Conservation (phyloP, 148 eudicot species). For the Cornus kousa region DNA sequence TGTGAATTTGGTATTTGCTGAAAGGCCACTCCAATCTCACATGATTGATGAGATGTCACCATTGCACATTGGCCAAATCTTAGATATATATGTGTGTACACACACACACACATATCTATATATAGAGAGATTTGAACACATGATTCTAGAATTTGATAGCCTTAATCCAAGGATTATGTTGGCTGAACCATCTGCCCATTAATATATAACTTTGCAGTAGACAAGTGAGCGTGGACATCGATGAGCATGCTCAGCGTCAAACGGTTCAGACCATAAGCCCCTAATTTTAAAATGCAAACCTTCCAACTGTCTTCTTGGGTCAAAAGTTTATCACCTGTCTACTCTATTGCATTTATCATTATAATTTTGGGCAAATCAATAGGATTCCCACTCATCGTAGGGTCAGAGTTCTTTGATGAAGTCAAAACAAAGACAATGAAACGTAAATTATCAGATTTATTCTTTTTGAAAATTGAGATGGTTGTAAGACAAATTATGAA, state of each 20-base stretch:
- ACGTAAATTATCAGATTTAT: background rate
- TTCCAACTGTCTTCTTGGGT: background rate
- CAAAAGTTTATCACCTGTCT: background rate
- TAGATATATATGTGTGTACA: too few relatives aligned
- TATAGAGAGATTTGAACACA: background rate
- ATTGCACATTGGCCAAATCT: background rate
- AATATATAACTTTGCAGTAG: background rate
- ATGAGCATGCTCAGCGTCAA: background rate
- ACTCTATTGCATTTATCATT: background rate
- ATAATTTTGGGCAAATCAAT: background rate
- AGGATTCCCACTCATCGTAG: background rate
- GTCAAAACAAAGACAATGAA: too few relatives aligned
- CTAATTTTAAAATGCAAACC: background rate
- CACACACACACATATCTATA: too few relatives aligned
- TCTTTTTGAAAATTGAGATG: background rate
- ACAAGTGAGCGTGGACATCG: background rate
- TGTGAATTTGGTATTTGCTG: background rate
- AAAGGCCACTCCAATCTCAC: background rate
- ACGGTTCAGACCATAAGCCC: background rate
- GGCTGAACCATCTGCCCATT: background rate
- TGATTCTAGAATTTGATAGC: background rate
- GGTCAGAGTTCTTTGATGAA: background rate
- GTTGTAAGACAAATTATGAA: too few relatives aligned
- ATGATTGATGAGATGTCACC: background rate
- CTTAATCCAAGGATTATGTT: background rate